phyloP scores from a whole-genome alignment of 495 filamentous ascomycete species.

The Delitschia confertaspora region DNA sequence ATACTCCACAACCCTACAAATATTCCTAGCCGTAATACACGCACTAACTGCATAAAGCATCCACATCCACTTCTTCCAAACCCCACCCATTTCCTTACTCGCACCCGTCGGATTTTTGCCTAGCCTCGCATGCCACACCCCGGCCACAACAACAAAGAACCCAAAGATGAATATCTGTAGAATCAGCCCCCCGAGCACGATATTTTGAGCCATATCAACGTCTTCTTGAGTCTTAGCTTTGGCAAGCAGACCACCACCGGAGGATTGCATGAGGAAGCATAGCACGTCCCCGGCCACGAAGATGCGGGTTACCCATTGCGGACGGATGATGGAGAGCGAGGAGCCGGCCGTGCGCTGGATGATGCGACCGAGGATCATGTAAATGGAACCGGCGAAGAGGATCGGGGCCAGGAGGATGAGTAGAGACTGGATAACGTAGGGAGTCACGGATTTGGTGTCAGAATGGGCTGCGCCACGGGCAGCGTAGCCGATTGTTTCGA shows the following conservation, averaged over 20 bases:
- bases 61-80: constrained; percentile 7
- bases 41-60: constrained; percentile 11
- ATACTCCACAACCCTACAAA: constrained; percentile 17
- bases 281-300: constrained; percentile 31
- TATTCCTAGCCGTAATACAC: constrained; percentile 8
- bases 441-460: constrained; percentile 12
- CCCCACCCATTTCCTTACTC: not conserved
- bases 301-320: constrained; percentile 29
- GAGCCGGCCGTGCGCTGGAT: constrained; percentile 21
- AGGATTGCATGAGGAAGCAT: constrained; percentile 27
- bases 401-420: constrained; percentile 32
- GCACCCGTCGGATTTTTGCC: not conserved
- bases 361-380: constrained; percentile 35
- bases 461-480: constrained; percentile 15
- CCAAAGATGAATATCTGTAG: constrained; percentile 31
- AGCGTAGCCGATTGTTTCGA: constrained; percentile 21
- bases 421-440: constrained; percentile 32
- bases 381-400: constrained; percentile 33
- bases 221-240: constrained; percentile 11
- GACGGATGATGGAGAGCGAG: constrained; percentile 25
- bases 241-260: constrained; percentile 12
- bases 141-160: constrained; percentile 25
- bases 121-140: constrained; percentile 13
- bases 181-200: constrained; percentile 28
- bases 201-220: constrained; percentile 23